Evolutionary conservation across 129 eudicot genomes (phyloP).

Genomic region (Chrysanthemum seticuspe): DNA sequence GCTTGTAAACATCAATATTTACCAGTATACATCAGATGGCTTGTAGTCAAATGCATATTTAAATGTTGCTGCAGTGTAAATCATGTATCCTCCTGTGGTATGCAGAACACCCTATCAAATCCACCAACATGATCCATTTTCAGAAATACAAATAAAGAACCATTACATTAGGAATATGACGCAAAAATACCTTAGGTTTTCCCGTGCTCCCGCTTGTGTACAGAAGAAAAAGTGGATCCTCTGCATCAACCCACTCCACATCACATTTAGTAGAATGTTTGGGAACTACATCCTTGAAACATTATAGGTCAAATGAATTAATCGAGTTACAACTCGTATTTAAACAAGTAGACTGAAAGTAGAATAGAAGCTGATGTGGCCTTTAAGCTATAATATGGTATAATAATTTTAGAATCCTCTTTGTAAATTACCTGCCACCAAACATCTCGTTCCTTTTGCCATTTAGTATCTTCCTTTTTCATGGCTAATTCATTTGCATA

Average conservation of each 20-base stretch:
- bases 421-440: conserved; percentile 92
- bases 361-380: conserved; percentile 6
- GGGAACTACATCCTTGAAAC: conserved; percentile 72
- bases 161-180: neutral
- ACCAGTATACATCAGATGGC: conserved; percentile 90
- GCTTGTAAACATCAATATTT: conserved; percentile 12
- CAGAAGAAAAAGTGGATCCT: conserved; percentile 93
- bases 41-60: conserved; percentile 97
- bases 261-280: conserved; percentile 67
- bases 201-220: conserved; percentile 99
- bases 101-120: conserved; percentile 82
- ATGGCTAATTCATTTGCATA: conserved; percentile 81
- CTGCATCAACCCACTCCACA: conserved; percentile 96
- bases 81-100: conserved; percentile 99
- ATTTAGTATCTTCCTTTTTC: conserved; percentile 80
- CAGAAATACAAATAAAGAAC: neutral
- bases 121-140: conserved; percentile 13
- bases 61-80: conserved; percentile 94
- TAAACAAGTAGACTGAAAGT: neutral
- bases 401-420: neutral
- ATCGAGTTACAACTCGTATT: neutral
- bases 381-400: neutral
- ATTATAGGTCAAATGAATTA: conserved; percentile 9
- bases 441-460: conserved; percentile 75
- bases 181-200: conserved; percentile 81